Evolutionary conservation across 768 basidiomycete genomes (phyloP).

Genomic region (Phylloporus arenicola): DNA sequence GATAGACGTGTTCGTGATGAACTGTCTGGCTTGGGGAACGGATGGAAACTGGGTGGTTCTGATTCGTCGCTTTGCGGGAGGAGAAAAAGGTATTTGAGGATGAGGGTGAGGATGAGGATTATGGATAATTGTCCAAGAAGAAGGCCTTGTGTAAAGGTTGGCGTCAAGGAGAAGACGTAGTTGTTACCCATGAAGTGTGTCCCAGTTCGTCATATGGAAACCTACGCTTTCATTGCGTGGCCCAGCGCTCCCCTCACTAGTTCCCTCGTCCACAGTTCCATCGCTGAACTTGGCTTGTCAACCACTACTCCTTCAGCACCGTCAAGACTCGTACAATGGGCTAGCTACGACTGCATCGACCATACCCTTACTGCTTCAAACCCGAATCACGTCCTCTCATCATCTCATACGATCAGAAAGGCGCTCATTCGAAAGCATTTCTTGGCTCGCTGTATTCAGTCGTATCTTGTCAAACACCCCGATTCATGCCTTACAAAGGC

Average conservation of each 20-base stretch:
- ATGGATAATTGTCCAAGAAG: slow-evolving; percentile 90
- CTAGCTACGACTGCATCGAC: slow-evolving; percentile 81
- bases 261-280: slow-evolving; percentile 40
- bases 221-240: slow-evolving; percentile 44
- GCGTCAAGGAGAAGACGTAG: slow-evolving; percentile 69
- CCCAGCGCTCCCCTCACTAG: slow-evolving; percentile 51
- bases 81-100: slow-evolving; percentile 95
- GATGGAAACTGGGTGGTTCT: slow-evolving; percentile 55
- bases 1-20: slow-evolving; percentile 35
- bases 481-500: slow-evolving; percentile 49
- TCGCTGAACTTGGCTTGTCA: slow-evolving; percentile 31
- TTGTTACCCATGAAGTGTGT: slow-evolving; percentile 31
- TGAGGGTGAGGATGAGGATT: slow-evolving; percentile 63
- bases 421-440: slow-evolving; percentile 93
- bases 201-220: not conserved
- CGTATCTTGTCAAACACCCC: slow-evolving; percentile 68
- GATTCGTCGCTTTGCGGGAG: slow-evolving; percentile 62
- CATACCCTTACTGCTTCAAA: slow-evolving; percentile 62
- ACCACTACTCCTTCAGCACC: slow-evolving; percentile 24
- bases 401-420: slow-evolving; percentile 86
- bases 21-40: slow-evolving; percentile 46
- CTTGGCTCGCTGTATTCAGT: slow-evolving; percentile 67
- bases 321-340: slow-evolving; percentile 62
- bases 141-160: slow-evolving; percentile 94
- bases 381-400: slow-evolving; percentile 55